phyloP scores from a whole-genome alignment of 1,284 basidiomycete genomes.

The Sporisorium sorghi region DNA sequence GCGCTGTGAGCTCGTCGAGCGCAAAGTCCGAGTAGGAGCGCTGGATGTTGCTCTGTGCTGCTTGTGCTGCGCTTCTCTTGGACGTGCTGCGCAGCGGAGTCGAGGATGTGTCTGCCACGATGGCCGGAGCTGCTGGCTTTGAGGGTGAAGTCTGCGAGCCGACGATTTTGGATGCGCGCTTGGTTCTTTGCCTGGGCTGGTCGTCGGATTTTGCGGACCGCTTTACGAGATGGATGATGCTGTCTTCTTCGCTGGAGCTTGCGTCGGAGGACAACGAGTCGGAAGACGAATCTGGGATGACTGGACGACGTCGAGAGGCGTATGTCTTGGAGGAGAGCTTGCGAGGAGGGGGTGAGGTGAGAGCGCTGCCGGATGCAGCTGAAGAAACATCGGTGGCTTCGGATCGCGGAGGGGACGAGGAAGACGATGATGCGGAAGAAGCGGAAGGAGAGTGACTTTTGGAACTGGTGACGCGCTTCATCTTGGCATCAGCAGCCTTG shows the following conservation, averaged over 20 bases:
- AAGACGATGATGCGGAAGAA: neutral
- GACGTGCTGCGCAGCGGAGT: constrained; percentile 12
- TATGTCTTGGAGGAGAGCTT: neutral
- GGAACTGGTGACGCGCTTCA: constrained; percentile 5
- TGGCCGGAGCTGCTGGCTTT: neutral
- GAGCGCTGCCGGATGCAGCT: constrained; percentile 6
- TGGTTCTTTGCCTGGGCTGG: neutral
- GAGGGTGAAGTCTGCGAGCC: neutral
- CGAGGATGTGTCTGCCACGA: neutral
- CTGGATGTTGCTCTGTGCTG: constrained; percentile 29
- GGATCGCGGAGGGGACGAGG: constrained; percentile 5
- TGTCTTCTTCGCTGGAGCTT: neutral
- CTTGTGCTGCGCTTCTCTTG: constrained; percentile 32
- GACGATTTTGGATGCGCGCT: neutral
- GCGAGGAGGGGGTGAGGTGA: neutral
- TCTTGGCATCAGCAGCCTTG: constrained; percentile 18
- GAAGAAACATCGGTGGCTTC: constrained; percentile 6
- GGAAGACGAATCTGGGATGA: neutral
- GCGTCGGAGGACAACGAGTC: constrained; percentile 8
- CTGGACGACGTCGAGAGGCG: neutral
- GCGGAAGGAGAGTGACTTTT: neutral
- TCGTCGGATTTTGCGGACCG: neutral
- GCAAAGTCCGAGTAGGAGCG: constrained; percentile 22
- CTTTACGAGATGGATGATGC: neutral
- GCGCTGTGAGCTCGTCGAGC: neutral